These are phyloP conservation scores for Coemansia sp. DNA, from an alignment of 192 early-diverging fungal species.

Conservation along the genomic window DNA sequence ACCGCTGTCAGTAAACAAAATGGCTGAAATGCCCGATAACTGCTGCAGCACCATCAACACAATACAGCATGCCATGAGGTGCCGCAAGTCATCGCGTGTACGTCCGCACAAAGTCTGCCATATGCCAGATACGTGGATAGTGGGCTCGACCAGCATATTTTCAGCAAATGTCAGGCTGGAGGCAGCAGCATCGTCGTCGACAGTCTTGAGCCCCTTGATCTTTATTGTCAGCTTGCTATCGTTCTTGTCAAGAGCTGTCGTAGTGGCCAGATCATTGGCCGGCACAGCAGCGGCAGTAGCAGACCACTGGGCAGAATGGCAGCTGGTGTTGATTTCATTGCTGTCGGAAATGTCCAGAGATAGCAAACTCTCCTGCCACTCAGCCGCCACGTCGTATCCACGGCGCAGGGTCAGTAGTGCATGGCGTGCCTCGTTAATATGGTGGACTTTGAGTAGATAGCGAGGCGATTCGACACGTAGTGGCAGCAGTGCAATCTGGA, in stretches of 20 bases:
- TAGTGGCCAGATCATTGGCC: not conserved
- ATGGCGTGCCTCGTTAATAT: constrained; percentile 61
- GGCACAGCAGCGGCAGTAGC: not conserved
- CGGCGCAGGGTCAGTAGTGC: constrained; percentile 62
- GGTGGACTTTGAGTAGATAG: constrained; percentile 62
- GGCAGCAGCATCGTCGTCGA: not conserved
- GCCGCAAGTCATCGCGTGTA: constrained; percentile 43
- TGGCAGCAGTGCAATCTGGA: constrained; percentile 61
- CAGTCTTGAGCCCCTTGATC: not conserved
- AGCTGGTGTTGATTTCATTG: not conserved
- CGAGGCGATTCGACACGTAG: constrained; percentile 69
- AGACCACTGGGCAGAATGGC: constrained; percentile 8
- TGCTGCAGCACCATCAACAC: constrained; percentile 67
- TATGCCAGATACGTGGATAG: constrained; percentile 6
- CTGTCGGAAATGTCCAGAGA: constrained; percentile 18
- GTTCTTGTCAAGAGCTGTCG: not conserved
- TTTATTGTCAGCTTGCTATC: constrained; percentile 28
- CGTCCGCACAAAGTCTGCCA: constrained; percentile 34
- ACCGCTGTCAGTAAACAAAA: constrained; percentile 65
- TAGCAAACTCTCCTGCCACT: constrained; percentile 57
- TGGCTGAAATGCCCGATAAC: constrained; percentile 68
- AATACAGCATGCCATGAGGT: constrained; percentile 54
- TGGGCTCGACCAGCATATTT: not conserved
- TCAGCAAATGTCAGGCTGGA: constrained; percentile 20
- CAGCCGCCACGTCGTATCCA: constrained; percentile 58